Conservation (phyloP, 805 yeast species). For the Candida verbasci region DNA sequence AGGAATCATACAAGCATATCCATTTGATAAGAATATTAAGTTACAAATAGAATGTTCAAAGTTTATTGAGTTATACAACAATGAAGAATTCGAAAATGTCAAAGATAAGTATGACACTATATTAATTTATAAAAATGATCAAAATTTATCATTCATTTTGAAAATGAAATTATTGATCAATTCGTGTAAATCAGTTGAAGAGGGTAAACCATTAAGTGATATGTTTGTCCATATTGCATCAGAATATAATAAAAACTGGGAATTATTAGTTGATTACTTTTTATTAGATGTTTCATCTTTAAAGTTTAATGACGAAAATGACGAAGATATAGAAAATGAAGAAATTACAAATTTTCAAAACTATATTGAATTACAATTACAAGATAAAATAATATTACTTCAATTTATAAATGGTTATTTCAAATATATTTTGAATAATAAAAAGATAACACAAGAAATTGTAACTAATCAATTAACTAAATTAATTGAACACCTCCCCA, state of each 20-base stretch:
- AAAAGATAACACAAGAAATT: constrained; percentile 14
- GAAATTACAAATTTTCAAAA: constrained; percentile 23
- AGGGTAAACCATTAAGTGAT: constrained; percentile 23
- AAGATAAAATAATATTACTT: constrained; percentile 24
- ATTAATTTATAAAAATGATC: neutral
- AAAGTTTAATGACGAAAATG: constrained; percentile 14
- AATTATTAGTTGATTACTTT: constrained; percentile 36
- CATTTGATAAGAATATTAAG: constrained; percentile 14
- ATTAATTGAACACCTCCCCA: constrained; percentile 20
- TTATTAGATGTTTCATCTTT: constrained; percentile 42
- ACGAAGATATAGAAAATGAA: constrained; percentile 1
- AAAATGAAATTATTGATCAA: constrained; percentile 9
- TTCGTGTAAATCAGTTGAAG: neutral
- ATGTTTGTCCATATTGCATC: constrained; percentile 26
- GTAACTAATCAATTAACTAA: constrained; percentile 15
- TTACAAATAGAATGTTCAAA: constrained; percentile 47
- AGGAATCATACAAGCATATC: constrained; percentile 16
- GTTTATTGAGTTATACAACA: constrained; percentile 45
- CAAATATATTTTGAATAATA: constrained; percentile 22
- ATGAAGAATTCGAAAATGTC: constrained; percentile 21
- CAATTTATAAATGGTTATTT: constrained; percentile 40
- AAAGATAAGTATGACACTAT: constrained; percentile 13
- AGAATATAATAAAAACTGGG: constrained; percentile 31
- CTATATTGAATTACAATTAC: constrained; percentile 21
- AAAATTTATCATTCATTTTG: constrained; percentile 6